Evolutionary conservation across 176 grass and related monocot genomes (phyloP), one percentile per base, ranked within the genome.

Genomic region (Bothriochloa decipiens): DNA sequence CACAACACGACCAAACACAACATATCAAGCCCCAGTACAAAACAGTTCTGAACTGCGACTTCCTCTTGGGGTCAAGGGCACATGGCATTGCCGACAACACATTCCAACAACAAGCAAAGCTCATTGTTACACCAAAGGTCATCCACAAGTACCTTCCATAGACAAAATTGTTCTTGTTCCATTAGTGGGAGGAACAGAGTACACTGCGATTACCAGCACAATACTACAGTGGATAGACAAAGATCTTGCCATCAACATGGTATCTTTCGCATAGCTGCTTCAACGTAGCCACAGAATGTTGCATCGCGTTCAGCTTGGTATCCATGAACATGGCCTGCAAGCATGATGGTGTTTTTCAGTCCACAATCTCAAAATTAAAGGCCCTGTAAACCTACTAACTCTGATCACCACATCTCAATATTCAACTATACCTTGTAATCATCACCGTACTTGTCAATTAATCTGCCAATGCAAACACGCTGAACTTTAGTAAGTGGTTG

Each of bases 281-380:
- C 81, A 98, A 72, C 26, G 87, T 87, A 53, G 69, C 93, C 14
- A 91, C 70, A 0, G 93, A 92, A 74, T 98, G 96, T 43, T 98
- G 96, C 96, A 98, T 98, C 1, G 85, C 18, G 22, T 98, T 98
- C 77, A 98, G 81, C 75, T 91, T 94, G 53, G 78, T 95, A 85
- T 99, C 93, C 96, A 92, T 96, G 83, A 92, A 94, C 96, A 99
- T 99, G 33, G 93, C 96, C 93, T 99, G 80, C 60, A 93, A 88
- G 62, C 85, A 81, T 0, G 13, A 32, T 12, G 11, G 8, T 17
- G 8, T 17, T 27, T 82, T 29, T 91, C 11, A 81, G 43, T 77
- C 11, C 14, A 52, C 9, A 33, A 26, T 85, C 14, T 55, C 29
- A 52, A 4, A 82, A 47, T 60, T 37, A 9, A 35, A 45, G 49